Evolutionary conservation across 768 basidiomycete genomes (phyloP), one percentile per base, ranked within the genome.

Genomic region (Hericium coralloides): DNA sequence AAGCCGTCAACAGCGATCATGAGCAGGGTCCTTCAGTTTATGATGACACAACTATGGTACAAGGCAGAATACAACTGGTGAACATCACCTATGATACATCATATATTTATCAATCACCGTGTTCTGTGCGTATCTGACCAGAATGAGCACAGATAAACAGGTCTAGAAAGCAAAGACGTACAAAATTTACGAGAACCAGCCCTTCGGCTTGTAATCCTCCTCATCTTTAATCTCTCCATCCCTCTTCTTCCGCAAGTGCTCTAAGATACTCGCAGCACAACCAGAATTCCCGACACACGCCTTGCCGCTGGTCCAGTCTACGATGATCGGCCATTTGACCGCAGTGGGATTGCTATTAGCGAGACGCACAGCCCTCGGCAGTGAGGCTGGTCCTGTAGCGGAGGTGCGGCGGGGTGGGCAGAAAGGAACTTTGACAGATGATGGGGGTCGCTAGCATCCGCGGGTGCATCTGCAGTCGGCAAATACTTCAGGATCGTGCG

Each of bases 251-350:
- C 87, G 72, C 55, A 91, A 59, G 25, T 70, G 73, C 60, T 91
- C 89, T 65, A 91, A 64, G 15, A 91, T 84, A 1, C 66, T 65
- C 55, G 77, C 79, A n/a, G 89, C 89, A 18, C 83, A 83, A 6
- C 87, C 84, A 17, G 83, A 72, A 58, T 85, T 81, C 0, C 89
- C 89, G 0, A 89, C 70, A 18, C 77, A 77, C 10, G 81, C 86
- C 43, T 75, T 75, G 1, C 89, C 89, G 22, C 74, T 77, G 15
- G 74, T 70, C 89, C 89, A 91, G 62, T 91, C 83, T 2, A 91
- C 89, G 0, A 91, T 85, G 49, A 91, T 78, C 0, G 89, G 89
- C 87, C 87, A 91, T 60, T 82, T 87, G 61, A 89, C 68, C 15
- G 79, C 81, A 14, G 74, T 74, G 1, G 83, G 85, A 56, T 83